A percentile compares a stretch with the other conserved stretches of the same genome.
phyloP scores from a whole-genome alignment of 1,139 yeast genomes.

The Suhomyces kunorum region DNA sequence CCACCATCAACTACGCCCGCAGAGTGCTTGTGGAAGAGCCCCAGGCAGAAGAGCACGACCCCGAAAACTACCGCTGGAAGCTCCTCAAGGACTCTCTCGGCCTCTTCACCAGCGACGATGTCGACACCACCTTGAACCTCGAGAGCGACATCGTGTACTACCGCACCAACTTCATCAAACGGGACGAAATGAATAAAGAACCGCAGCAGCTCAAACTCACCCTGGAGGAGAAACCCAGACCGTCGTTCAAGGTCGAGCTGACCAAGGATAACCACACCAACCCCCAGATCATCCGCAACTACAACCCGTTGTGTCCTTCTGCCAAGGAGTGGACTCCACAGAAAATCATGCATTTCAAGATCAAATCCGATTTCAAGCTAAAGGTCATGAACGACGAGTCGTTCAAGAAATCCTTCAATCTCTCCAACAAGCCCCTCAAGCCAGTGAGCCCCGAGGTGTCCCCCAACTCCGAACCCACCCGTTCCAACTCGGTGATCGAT shows the following conservation, averaged over 20 bases:
- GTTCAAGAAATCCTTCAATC: constrained; percentile 35
- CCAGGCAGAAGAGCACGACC: constrained; percentile 19
- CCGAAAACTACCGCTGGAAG: constrained; percentile 33
- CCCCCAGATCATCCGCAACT: constrained; percentile 12
- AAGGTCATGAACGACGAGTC: constrained; percentile 44
- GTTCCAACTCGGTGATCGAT: constrained; percentile 47
- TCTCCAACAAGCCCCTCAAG: constrained; percentile 34
- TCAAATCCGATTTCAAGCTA: constrained; percentile 30
- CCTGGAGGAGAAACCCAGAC: constrained; percentile 26
- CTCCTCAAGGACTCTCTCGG: constrained; percentile 39
- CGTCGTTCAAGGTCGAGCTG: constrained; percentile 29
- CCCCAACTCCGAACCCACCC: constrained; percentile 47
- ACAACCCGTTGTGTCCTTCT: constrained; percentile 37
- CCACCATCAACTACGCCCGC: constrained; percentile 38
- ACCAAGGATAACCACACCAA: constrained; percentile 3
- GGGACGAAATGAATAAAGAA: constrained; percentile 32
- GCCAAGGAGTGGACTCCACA: constrained; percentile 45
- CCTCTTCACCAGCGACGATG: constrained; percentile 28
- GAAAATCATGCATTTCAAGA: constrained; percentile 24
- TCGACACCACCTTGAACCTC: constrained; percentile 39
- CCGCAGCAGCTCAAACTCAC: constrained; percentile 9
- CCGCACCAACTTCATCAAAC: constrained; percentile 46
- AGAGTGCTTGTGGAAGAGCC: constrained; percentile 17
- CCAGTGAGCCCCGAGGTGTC: constrained; percentile 49
- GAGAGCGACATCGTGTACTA: constrained; percentile 49